Evolutionary conservation across 2,329 filamentous ascomycete species (phyloP).

Genomic region (Talaromyces sp.): DNA sequence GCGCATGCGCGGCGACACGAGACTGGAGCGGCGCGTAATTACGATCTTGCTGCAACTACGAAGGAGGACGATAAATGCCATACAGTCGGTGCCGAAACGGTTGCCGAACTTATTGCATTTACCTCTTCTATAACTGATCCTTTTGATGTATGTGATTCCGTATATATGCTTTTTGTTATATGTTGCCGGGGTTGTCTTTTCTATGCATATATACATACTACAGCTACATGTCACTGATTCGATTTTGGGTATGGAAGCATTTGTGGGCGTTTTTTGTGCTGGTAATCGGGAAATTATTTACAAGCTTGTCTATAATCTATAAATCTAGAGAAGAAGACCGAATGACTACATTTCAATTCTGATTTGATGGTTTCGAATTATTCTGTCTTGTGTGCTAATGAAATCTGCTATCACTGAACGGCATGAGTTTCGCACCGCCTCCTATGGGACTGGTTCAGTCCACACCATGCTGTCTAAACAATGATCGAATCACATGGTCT

Average conservation of each 20-base stretch:
- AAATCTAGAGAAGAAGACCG: conserved; percentile 5
- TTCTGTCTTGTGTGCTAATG: not conserved
- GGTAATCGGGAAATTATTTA: not conserved
- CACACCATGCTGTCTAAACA: not conserved
- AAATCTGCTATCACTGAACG: not conserved
- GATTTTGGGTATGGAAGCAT: not conserved
- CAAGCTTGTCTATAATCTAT: not conserved
- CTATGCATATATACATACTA: not conserved
- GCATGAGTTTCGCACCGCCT: not conserved
- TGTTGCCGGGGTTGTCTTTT: not conserved
- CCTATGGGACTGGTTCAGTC: not conserved
- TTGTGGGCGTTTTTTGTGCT: not conserved
- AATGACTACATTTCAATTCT: not conserved
- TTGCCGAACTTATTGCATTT: conserved; percentile 6
- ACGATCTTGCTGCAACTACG: conserved; percentile 34
- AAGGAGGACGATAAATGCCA: conserved; percentile 25
- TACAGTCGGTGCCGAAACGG: conserved; percentile 4
- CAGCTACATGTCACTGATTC: not conserved
- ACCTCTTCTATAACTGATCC: conserved; percentile 8
- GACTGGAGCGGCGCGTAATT: conserved; percentile 39
- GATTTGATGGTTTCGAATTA: not conserved
- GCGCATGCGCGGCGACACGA: conserved; percentile 40
- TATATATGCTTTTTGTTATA: not conserved
- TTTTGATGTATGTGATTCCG: not conserved
- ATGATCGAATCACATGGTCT: not conserved